phyloP scores from a whole-genome alignment of 768 basidiomycete genomes.

The Hygrocybe punicea region DNA sequence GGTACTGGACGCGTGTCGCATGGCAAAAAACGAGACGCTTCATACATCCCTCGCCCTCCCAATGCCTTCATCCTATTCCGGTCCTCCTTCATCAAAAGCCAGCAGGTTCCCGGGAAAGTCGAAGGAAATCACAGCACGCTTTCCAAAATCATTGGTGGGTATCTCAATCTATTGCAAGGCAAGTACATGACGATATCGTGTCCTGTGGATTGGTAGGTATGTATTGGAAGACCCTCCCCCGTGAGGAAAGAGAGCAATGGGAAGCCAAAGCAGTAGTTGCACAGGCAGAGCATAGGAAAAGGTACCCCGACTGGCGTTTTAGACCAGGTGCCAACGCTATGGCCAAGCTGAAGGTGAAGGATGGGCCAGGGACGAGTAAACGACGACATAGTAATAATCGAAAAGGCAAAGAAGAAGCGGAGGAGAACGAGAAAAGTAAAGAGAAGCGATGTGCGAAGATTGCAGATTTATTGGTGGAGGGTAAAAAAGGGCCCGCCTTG shows the following conservation, averaged over 20 bases:
- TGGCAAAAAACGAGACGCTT: constrained; percentile 62
- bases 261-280: constrained; percentile 70
- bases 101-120: constrained; percentile 70
- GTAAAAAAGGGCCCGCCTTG: constrained; percentile 61
- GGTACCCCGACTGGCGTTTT: constrained; percentile 83
- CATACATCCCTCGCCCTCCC: constrained; percentile 78
- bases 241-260: constrained; percentile 68
- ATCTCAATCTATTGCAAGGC: background rate
- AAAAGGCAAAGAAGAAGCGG: constrained; percentile 33
- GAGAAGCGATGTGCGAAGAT: constrained; percentile 65
- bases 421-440: constrained; percentile 31
- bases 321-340: constrained; percentile 54
- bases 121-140: constrained; percentile 78
- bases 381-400: constrained; percentile 15
- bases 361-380: constrained; percentile 22
- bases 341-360: constrained; percentile 39
- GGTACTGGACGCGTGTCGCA: constrained; percentile 45
- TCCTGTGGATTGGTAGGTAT: constrained; percentile 43
- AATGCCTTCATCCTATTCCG: constrained; percentile 87
- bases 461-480: constrained; percentile 60
- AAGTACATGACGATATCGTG: constrained; percentile 5
- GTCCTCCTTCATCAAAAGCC: constrained; percentile 69
- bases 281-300: constrained; percentile 66
- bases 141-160: constrained; percentile 76
- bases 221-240: constrained; percentile 70